Evolutionary conservation across 768 basidiomycete genomes (phyloP).

Genomic region (Russula compacta): DNA sequence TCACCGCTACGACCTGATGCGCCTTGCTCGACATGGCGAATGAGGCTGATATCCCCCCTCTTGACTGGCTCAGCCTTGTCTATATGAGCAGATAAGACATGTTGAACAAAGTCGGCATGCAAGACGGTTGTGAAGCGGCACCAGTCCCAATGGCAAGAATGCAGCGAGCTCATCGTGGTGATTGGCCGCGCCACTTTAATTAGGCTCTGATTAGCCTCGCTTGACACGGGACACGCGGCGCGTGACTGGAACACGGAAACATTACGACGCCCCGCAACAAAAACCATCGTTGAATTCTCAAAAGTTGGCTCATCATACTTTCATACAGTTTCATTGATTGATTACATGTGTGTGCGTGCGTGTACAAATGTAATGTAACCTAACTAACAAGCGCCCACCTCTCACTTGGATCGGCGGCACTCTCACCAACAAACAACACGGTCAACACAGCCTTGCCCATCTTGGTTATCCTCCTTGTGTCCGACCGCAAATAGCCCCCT

Average conservation of each 20-base stretch:
- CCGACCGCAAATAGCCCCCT: not conserved
- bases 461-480: not conserved
- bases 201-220: too few species aligned
- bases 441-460: not conserved
- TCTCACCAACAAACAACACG: not conserved
- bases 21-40: slow-evolving; percentile 10
- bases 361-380: not conserved
- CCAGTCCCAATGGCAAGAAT: slow-evolving; percentile 18
- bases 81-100: slow-evolving; percentile 9
- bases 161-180: not conserved
- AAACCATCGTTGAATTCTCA: too few species aligned
- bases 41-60: slow-evolving; percentile 9
- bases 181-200: not conserved
- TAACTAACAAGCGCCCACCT: not conserved
- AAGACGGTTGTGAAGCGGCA: slow-evolving; percentile 10
- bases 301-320: too few species aligned
- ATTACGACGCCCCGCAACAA: too few species aligned
- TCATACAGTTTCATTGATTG: too few species aligned
- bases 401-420: not conserved
- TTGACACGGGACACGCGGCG: too few species aligned
- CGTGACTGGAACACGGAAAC: not conserved
- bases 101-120: slow-evolving; percentile 8
- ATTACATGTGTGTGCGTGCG: not conserved
- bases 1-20: not conserved
- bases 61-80: slow-evolving; percentile 14